These are phyloP conservation scores for Sporopachydermia lactativora DNA, from an alignment of 805 yeast genomes.

Conservation along the genomic window DNA sequence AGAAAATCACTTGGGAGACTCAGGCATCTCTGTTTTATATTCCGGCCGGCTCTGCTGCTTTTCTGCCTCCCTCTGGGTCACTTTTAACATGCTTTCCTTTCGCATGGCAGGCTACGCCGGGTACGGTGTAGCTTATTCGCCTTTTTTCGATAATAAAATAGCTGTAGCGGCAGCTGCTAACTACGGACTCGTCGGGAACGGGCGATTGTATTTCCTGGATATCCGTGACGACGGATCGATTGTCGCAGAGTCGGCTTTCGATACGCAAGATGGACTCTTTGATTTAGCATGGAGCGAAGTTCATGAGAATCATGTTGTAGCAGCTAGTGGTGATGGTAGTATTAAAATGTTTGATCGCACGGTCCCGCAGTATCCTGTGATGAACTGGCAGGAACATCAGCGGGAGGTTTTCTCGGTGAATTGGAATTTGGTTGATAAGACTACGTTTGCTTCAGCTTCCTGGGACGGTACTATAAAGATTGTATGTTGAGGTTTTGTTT, in stretches of 20 bases:
- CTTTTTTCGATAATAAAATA: conserved; percentile 76
- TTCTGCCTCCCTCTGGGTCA: conserved; percentile 1
- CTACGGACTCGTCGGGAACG: conserved; percentile 91
- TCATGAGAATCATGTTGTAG: conserved; percentile 75
- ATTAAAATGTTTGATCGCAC: conserved; percentile 69
- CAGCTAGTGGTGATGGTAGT: conserved; percentile 85
- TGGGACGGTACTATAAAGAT: conserved; percentile 88
- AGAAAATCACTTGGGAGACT: not conserved
- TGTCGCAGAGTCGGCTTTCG: conserved; percentile 41
- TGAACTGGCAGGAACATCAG: conserved; percentile 63
- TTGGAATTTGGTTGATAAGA: conserved; percentile 62
- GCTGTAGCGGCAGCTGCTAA: conserved; percentile 89
- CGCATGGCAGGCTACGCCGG: conserved; percentile 77
- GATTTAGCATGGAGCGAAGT: conserved; percentile 83
- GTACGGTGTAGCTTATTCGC: conserved; percentile 78
- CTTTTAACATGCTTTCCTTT: conserved; percentile 44
- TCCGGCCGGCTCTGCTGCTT: too few relatives aligned
- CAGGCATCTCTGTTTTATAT: not conserved
- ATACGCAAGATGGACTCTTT: conserved; percentile 88
- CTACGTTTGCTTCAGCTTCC: conserved; percentile 58
- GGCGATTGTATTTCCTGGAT: conserved; percentile 57
- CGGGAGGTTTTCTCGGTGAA: conserved; percentile 60
- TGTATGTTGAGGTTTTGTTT: too few relatives aligned
- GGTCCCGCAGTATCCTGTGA: conserved; percentile 54
- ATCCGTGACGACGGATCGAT: conserved; percentile 57